A percentile compares a stretch with the other conserved stretches of the same genome.
Conservation (phyloP, 768 basidiomycete genomes). For the Termitomyces sp. region DNA sequence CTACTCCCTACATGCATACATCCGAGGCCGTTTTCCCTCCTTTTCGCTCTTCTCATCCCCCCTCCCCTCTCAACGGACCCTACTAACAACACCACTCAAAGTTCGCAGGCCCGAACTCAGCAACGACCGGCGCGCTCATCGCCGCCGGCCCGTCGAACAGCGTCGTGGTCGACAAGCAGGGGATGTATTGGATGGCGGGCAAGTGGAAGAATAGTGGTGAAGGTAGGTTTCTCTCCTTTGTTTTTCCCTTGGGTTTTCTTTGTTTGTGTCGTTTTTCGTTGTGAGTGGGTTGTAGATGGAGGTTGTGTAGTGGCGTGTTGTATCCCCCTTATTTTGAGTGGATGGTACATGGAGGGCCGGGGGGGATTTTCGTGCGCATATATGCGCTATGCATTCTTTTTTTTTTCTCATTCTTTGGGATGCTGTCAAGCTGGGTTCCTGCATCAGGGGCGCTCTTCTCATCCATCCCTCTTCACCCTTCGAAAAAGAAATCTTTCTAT, state of each 20-base stretch:
- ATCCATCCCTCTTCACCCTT: not conserved
- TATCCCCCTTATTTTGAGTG: not conserved
- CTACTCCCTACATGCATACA: too few species aligned
- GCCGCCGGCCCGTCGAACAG: slow-evolving; percentile 80
- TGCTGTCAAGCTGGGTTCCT: not conserved
- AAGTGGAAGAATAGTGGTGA: slow-evolving; percentile 98
- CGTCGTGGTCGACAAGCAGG: slow-evolving; percentile 78
- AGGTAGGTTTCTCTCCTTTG: slow-evolving; percentile 38
- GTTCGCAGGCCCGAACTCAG: slow-evolving; percentile 71
- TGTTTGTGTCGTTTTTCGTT: not conserved
- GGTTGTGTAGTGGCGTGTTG: too few species aligned
- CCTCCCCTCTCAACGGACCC: too few species aligned
- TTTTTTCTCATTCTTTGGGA: not conserved
- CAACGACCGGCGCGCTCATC: slow-evolving; percentile 60
- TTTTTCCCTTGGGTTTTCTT: not conserved
- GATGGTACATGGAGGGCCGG: too few species aligned
- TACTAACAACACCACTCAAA: too few species aligned
- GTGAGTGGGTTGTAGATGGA: not conserved
- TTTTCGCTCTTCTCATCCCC: too few species aligned
- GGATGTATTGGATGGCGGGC: slow-evolving; percentile 87
- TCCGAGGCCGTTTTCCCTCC: too few species aligned
- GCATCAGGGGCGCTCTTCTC: not conserved
- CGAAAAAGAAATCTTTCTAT: too few species aligned
- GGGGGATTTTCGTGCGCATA: not conserved
- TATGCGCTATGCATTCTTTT: not conserved